These are phyloP conservation scores for Pythium aristosporum DNA, from an alignment of 352 stramenopile species.

Conservation along the genomic window DNA sequence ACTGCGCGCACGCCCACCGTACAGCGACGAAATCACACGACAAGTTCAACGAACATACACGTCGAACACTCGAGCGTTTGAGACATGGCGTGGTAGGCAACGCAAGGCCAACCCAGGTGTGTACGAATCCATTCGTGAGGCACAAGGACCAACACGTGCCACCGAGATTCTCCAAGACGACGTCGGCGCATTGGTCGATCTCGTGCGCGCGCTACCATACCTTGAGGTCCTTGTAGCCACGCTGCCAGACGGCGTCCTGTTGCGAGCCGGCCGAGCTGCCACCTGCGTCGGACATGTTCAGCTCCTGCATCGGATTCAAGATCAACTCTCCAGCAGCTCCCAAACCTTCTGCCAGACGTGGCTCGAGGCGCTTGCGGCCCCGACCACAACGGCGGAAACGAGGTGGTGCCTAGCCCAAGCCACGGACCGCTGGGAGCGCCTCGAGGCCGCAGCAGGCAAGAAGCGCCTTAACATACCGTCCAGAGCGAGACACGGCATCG, in stretches of 20 bases:
- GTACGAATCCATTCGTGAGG: background rate
- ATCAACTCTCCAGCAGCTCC: background rate
- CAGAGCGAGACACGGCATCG: background rate
- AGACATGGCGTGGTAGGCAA: background rate
- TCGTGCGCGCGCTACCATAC: background rate
- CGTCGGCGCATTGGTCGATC: background rate
- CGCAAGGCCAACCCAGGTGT: background rate
- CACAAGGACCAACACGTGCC: background rate
- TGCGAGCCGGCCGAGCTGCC: background rate
- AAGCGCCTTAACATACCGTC: background rate
- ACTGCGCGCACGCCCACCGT: background rate
- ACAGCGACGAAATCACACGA: background rate
- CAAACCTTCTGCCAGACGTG: background rate
- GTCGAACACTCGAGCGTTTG: background rate
- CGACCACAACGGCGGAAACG: background rate
- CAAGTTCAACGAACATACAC: background rate
- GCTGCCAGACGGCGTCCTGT: background rate
- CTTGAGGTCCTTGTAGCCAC: constrained; percentile 3
- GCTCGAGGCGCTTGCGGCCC: background rate
- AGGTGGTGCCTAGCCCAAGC: background rate
- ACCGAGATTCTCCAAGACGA: background rate
- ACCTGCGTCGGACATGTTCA: background rate
- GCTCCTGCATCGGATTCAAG: constrained; percentile 6
- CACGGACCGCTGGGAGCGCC: background rate
- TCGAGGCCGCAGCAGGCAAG: background rate